These are phyloP conservation scores for Scheffersomyces illinoinensis DNA, from an alignment of 1,139 yeast genomes.

Conservation along the genomic window DNA sequence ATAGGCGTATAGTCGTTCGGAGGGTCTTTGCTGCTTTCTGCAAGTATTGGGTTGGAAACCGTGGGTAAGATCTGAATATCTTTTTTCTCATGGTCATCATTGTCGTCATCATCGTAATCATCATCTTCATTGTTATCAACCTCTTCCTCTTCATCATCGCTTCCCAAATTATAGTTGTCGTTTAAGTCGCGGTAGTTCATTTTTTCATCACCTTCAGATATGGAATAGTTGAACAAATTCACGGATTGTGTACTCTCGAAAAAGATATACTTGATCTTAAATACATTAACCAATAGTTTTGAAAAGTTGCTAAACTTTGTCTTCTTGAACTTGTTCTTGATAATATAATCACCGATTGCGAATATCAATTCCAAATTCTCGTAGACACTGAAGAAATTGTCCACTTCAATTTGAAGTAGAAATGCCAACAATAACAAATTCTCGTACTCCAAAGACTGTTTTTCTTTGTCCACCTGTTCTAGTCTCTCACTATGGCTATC, in stretches of 20 bases:
- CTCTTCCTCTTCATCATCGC: conserved; percentile 12
- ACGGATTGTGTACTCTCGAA: conserved; percentile 44
- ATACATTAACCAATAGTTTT: conserved; percentile 26
- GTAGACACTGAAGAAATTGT: conserved; percentile 38
- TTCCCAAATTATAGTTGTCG: conserved; percentile 35
- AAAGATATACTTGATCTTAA: conserved; percentile 30
- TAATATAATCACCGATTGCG: conserved; percentile 43
- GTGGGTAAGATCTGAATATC: conserved; percentile 17
- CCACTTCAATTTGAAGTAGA: conserved; percentile 39
- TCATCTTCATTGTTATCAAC: conserved; percentile 16
- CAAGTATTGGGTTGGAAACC: conserved; percentile 17
- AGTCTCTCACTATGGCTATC: conserved; percentile 28
- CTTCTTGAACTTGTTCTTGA: conserved; percentile 22
- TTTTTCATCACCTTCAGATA: conserved; percentile 31
- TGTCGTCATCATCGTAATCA: conserved; percentile 10
- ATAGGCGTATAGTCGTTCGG: conserved; percentile 16
- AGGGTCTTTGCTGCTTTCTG: conserved; percentile 3
- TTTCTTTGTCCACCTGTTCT: conserved; percentile 10
- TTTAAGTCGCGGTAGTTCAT: conserved; percentile 35
- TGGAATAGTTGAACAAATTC: conserved; percentile 38
- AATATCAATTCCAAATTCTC: conserved; percentile 45
- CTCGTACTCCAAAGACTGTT: conserved; percentile 21
- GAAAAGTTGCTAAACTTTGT: conserved; percentile 15
- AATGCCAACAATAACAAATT: conserved; percentile 26
- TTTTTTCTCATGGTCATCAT: conserved; percentile 5